phyloP scores from a whole-genome alignment of 129 eudicot genomes.

The Escallonia rubra region DNA sequence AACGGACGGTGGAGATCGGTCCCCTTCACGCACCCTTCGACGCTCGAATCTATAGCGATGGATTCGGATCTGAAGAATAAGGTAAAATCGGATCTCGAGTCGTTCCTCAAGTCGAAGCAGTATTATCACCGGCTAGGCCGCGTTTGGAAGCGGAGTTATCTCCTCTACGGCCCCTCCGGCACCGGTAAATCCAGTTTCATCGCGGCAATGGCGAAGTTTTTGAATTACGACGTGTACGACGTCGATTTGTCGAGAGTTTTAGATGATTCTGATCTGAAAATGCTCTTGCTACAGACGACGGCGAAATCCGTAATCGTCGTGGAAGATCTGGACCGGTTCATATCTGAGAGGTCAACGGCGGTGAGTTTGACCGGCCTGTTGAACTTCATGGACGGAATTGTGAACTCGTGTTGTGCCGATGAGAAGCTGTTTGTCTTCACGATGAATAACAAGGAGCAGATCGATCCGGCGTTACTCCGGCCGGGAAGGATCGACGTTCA shows the following conservation, averaged over 20 bases:
- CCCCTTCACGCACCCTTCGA: constrained; percentile 46
- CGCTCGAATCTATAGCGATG: constrained; percentile 37
- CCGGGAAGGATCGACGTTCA: constrained; percentile 57
- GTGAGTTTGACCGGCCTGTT: constrained; percentile 27
- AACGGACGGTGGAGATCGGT: constrained; percentile 29
- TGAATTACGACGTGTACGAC: constrained; percentile 11
- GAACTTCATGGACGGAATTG: constrained; percentile 57
- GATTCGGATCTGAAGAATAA: constrained; percentile 33
- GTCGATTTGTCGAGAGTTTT: constrained; percentile 9
- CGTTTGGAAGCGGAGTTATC: constrained; percentile 34
- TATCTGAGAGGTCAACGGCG: not conserved
- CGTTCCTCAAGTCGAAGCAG: constrained; percentile 27
- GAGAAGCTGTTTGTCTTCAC: constrained; percentile 48
- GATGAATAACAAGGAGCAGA: constrained; percentile 29
- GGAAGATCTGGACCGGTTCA: constrained; percentile 14
- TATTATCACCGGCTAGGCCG: constrained; percentile 39
- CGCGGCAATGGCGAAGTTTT: constrained; percentile 15
- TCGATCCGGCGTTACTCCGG: constrained; percentile 38
- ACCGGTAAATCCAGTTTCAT: constrained; percentile 38
- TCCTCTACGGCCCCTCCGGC: constrained; percentile 27
- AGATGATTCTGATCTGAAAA: constrained; percentile 8
- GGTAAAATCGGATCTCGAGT: constrained; percentile 24
- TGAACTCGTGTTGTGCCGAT: constrained; percentile 26
- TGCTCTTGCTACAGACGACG: constrained; percentile 7
- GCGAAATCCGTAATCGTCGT: constrained; percentile 1